Evolutionary conservation across 805 yeast species (phyloP), one percentile per base, ranked within the genome.

Genomic region (Hemisphaericaspora nanyangensis): DNA sequence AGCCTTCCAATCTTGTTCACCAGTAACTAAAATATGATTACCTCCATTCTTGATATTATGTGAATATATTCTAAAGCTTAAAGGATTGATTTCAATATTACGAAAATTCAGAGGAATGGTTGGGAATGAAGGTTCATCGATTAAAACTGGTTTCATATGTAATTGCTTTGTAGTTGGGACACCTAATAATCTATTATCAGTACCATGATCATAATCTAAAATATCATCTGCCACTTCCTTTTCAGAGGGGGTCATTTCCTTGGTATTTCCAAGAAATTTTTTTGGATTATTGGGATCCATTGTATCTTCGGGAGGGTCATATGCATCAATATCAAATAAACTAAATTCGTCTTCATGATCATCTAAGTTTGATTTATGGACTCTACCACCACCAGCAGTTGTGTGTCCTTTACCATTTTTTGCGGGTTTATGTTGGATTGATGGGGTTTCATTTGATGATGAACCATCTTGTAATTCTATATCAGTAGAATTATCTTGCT

Each of bases 11-110:
- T 50, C 45, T 25, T 38, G 45, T 44, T 61, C 68, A 10, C 61
- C 65, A 1, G 48, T 39, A 12, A 36, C 57, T 4, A 58, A 44
- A 7, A 31, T 35, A 6, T 40, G 46, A 38, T 51, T 54, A 17
- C 54, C 59, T 6, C 61, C 66, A 40, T 56, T 61, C 31, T 60
- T 61, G 38, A 63, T 49, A 47, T 63, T 63, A 38, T 63, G 68
- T 10, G 66, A 56, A 41, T 63, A 63, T n/a, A 63, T 45, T 16
- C 70, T 50, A 43, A 63, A 56, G n/a, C 30, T 37, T 3, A 61
- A 24, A 4, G 55, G 48, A 1, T 31, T 39, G 26, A 47, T 31
- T 12, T 36, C 25, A 17, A 43, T 32, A 5, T 35, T 37, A 6
- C 29, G 24, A 15, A 40, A 42, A 26, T 50, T 50, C 1, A 37